These are phyloP conservation scores for Claviceps spartinae DNA, from an alignment of 2,329 filamentous ascomycete species.

Conservation along the genomic window DNA sequence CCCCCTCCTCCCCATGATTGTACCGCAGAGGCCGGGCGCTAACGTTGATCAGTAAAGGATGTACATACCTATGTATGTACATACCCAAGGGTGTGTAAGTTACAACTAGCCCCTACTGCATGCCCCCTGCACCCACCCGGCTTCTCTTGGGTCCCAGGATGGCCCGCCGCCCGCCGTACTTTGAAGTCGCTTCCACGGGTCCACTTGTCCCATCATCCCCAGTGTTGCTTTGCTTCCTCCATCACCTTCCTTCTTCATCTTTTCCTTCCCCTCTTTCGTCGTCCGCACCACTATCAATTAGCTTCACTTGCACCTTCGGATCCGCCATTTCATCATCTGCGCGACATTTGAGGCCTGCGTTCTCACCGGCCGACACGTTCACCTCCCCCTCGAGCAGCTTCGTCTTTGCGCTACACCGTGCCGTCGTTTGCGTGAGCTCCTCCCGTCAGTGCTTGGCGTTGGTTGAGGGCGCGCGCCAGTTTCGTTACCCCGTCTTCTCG, in stretches of 20 bases:
- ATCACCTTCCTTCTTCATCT: constrained; percentile 13
- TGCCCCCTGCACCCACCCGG: constrained; percentile 7
- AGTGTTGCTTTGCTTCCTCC: constrained; percentile 11
- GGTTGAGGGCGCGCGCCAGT: not conserved
- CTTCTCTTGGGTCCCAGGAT: constrained; percentile 5
- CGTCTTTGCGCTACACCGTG: not conserved
- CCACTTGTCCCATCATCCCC: constrained; percentile 14
- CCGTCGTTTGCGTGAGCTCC: not conserved
- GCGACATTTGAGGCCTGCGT: not conserved
- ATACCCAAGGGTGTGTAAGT: not conserved
- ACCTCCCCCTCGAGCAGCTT: not conserved
- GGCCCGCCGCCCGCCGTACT: constrained; percentile 2
- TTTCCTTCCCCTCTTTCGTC: constrained; percentile 13
- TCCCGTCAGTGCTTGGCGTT: not conserved
- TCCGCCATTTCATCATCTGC: constrained; percentile 4
- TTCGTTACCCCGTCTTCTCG: not conserved
- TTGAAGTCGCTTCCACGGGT: constrained; percentile 9
- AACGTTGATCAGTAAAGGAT: too few species aligned
- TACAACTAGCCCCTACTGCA: constrained; percentile 10
- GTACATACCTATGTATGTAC: too few species aligned
- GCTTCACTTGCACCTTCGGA: constrained; percentile 7
- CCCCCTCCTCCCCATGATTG: too few species aligned
- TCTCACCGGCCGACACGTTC: not conserved
- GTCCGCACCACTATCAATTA: constrained; percentile 14
- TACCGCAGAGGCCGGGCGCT: too few species aligned